Percentiles rank a stretch among this genome's conserved stretches.
Evolutionary conservation across 2,329 filamentous ascomycete species (phyloP).

Genomic region (Knufia fluminis): DNA sequence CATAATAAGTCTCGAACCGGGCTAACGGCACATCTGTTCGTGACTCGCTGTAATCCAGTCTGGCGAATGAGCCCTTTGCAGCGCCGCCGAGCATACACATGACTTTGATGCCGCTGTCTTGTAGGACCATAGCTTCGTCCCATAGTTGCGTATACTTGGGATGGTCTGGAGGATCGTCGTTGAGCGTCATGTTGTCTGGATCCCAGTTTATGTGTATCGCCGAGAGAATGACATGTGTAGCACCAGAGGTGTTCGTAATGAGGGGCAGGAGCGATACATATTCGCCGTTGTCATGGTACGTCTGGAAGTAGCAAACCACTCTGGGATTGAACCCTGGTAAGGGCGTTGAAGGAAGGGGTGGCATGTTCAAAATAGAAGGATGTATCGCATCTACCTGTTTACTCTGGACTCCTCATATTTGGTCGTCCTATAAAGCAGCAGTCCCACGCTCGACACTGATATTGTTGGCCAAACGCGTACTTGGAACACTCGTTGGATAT

Average conservation of each 20-base stretch:
- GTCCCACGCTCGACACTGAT: too few species aligned
- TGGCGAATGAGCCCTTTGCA: conserved; percentile 61
- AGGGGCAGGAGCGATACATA: conserved; percentile 54
- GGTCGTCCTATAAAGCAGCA: background rate
- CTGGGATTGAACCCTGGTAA: conserved; percentile 25
- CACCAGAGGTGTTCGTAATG: conserved; percentile 45
- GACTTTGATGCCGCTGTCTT: conserved; percentile 66
- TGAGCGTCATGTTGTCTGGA: conserved; percentile 62
- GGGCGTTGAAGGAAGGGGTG: conserved; percentile 26
- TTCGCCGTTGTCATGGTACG: conserved; percentile 47
- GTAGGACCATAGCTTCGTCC: conserved; percentile 64
- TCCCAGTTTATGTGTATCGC: conserved; percentile 72
- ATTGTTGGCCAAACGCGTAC: too few species aligned
- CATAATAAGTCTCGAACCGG: conserved; percentile 65
- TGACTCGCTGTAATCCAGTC: conserved; percentile 45
- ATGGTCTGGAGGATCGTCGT: conserved; percentile 65
- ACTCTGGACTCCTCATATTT: too few species aligned
- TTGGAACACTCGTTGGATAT: too few species aligned
- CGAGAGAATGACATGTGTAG: conserved; percentile 77
- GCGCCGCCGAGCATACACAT: conserved; percentile 84
- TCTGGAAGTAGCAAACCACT: conserved; percentile 52
- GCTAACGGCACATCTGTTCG: conserved; percentile 28
- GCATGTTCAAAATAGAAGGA: conserved; percentile 25
- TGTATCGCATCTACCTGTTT: too few species aligned
- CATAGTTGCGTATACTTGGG: conserved; percentile 63